Evolutionary conservation across 2,329 filamentous ascomycete genomes (phyloP), one percentile per base, ranked within the genome.

Genomic region (Ophiocordyceps camponoti-leonardi): DNA sequence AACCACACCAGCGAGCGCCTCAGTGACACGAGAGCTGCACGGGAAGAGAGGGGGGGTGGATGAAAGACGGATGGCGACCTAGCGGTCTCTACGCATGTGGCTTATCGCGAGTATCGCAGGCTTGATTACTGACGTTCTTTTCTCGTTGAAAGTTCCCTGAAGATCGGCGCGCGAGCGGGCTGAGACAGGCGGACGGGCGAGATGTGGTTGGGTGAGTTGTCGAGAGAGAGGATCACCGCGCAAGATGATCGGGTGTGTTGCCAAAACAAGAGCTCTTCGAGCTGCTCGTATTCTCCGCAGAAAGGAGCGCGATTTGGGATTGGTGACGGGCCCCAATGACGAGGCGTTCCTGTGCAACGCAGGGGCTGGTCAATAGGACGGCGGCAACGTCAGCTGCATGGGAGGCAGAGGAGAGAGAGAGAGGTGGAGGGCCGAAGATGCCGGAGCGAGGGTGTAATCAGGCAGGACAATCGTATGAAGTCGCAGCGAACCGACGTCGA

Each of bases 1-100:
- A 54, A 59, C 58, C 56, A 60, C 59, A 61, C 60, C 51, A 46
- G 49, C 48, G 47, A 48, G 53, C 56, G 52, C 56, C 55, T 54
- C 48, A 18, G 59, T 61, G 45, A 51, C 52, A 61, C 59, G 35
- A 56, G 51, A 35, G 39, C 41, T 43, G 44, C 44, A 23, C 42
- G 26, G 30, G 20, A 26, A 40, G 22, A 43, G 47, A 56, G 44
- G 40, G 40, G 39, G 31, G 39, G 50, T 51, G 52, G 48, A 53
- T 51, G 54, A 45, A 43, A 42, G 48, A 49, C 47, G 35, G 49
- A 56, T 50, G 55, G 53, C 56, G 50, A 53, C 54, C 49, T 50
- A 51, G 52, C 53, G 52, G 55, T 54, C 18, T 39, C 43, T 37
- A 26, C 20, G 20, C 23, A 23, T 39, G 56, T 55, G 54, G 54